Evolutionary conservation across 306 rosid species (phyloP), one percentile per base, ranked within the genome.

Genomic region (Astragalus membranaceus): DNA sequence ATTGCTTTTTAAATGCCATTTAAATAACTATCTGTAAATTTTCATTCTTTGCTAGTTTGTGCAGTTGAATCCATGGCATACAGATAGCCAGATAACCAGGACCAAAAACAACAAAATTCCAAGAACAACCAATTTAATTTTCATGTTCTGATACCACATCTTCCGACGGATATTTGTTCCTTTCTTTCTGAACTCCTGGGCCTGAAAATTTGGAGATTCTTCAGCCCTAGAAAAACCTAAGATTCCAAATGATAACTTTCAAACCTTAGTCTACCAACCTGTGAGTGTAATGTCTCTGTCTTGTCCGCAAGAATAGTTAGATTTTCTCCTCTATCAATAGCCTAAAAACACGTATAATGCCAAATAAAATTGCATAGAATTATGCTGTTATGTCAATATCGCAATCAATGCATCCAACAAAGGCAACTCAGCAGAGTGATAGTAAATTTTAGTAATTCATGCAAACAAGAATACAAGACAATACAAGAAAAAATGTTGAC

Each of bases 101-200:
- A 89, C 72, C 42, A 92, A 86, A 56, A 85, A 75, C 79, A 92
- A 58, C 82, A 89, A 62, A 76, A 92, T 82, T 56, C 88, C 96
- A 41, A 94, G 81, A 79, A 94, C 88, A 61, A 87, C 86, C 82
- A 94, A 69, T 78, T 94, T 94, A 78, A 88, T 83, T 83, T 94
- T 94, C 97, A 94, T 94, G 81, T 94, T 94, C 72, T 94, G 97
- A 71, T 87, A 94, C 99, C 99, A 94, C 96, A 94, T 86, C 76
- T 91, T 91, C 74, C 88, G 83, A 47, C 87, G 85, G 53, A 94
- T 20, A 30, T 94, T 87, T 33, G 95, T 87, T 76, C 96, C 97
- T 7, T 79, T 72, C 15, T 48, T 83, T 85, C 81, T 88, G 80
- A 74, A 94, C 7, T 80, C 83, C 68, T 84, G 91, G 6, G 99